Evolutionary conservation across 257 asterid genomes (phyloP), one percentile per base, ranked within the genome.

Genomic region (Penstemon eatonii): DNA sequence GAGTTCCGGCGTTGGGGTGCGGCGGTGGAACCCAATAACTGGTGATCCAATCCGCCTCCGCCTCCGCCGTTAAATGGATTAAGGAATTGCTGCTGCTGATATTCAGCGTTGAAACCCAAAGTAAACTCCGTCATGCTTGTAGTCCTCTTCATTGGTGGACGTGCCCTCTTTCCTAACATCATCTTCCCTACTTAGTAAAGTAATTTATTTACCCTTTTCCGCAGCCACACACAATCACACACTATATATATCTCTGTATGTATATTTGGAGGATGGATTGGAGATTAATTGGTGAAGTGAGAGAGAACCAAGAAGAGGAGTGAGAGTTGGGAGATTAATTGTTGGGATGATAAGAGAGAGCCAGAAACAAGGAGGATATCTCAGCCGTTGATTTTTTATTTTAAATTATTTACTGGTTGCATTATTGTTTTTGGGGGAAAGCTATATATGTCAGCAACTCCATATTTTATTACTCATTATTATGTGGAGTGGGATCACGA

Each of bases 111-210:
- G 42, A 76, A 70, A 73, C 81, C 96, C 55, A 85, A 50, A 42
- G 74, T 78, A 75, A 90, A 86, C 80, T 85, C 87, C 4, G 83
- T 91, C 95, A 86, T 82, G 79, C 95, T 88, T 3, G 92, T 79
- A 25, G 96, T 88, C 65, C 96, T 91, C 85, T 86, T 85, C 63
- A 83, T 85, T 60, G 89, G 86, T n/a, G 95, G 95, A 9, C 90
- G 84, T 13, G 73, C 70, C 75, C 92, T 86, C 82, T 86, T 91
- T 42, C 96, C 96, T 43, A 86, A 57, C 89, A 84, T 76, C 92
- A 82, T 90, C 8, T 60, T n/a, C n/a, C n/a, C n/a, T 25, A 25
- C 0, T 25, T 25, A 25, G 33, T 25, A 25, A 25, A 15, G 18
- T 15, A 15, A 15, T 0, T 15, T 15, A 15, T 25, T 25, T 25